Evolutionary conservation across 1,284 basidiomycete species (phyloP).

Genomic region (Trichosporon asahii): DNA sequence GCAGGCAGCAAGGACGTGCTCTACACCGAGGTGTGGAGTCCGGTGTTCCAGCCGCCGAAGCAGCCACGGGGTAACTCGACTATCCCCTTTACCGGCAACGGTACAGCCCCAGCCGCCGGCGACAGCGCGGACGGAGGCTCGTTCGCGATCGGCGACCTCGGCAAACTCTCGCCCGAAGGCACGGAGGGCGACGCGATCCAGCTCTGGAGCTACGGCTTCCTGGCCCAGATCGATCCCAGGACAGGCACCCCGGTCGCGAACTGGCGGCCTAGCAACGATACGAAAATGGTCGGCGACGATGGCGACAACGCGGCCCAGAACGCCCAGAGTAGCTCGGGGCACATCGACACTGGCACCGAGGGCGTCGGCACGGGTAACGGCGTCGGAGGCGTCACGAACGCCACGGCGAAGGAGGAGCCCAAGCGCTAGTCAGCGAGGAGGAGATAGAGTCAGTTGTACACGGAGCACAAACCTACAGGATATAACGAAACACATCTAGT

Average conservation of each 20-base stretch:
- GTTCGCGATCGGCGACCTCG: conserved; percentile 45
- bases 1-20: conserved; percentile 44
- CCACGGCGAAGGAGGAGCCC: background rate
- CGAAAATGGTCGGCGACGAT: background rate
- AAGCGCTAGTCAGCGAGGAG: too few relatives aligned
- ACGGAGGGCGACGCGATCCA: conserved; percentile 53
- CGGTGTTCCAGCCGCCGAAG: conserved; percentile 27
- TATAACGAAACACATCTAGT: background rate
- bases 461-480: background rate
- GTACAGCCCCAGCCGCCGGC: background rate
- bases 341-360: background rate
- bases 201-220: conserved; percentile 50
- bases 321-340: too few relatives aligned
- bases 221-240: conserved; percentile 45
- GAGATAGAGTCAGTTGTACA: background rate
- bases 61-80: background rate
- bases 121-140: conserved; percentile 20
- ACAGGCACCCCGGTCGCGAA: conserved; percentile 32
- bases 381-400: background rate
- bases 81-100: background rate
- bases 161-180: conserved; percentile 39
- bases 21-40: conserved; percentile 45
- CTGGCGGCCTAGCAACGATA: background rate
- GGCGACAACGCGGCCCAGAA: background rate
- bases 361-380: background rate